Evolutionary conservation across 306 rosid genomes (phyloP).

Genomic region (Medicago lupulina): DNA sequence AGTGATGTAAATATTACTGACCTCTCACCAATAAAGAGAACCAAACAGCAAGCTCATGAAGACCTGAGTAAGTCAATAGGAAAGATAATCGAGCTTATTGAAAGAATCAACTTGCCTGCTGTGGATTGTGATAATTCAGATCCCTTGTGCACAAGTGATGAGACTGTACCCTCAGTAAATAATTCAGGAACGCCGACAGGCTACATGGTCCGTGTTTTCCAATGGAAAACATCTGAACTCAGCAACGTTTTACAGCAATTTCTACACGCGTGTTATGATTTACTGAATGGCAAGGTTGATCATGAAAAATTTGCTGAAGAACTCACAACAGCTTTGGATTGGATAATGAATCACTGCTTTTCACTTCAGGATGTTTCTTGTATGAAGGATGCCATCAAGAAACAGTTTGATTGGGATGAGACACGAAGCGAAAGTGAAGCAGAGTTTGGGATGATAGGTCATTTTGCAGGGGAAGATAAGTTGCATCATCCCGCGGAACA

Average conservation of each 20-base stretch:
- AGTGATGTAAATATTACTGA: slow-evolving; percentile 41
- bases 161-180: slow-evolving; percentile 35
- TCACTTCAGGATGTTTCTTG: slow-evolving; percentile 92
- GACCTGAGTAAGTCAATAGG: slow-evolving; percentile 59
- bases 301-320: slow-evolving; percentile 56
- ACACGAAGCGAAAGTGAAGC: slow-evolving; percentile 77
- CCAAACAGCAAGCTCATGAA: slow-evolving; percentile 44
- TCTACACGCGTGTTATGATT: slow-evolving; percentile 72
- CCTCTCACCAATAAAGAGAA: slow-evolving; percentile 38
- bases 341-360: slow-evolving; percentile 92
- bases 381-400: slow-evolving; percentile 80
- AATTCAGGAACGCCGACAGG: slow-evolving; percentile 63
- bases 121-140: slow-evolving; percentile 52
- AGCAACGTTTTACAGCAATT: slow-evolving; percentile 58
- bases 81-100: slow-evolving; percentile 84
- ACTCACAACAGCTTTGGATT: slow-evolving; percentile 73
- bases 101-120: slow-evolving; percentile 68
- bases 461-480: slow-evolving; percentile 51
- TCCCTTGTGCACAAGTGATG: slow-evolving; percentile 47
- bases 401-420: slow-evolving; percentile 88
- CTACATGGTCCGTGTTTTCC: slow-evolving; percentile 83
- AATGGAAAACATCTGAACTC: slow-evolving; percentile 87
- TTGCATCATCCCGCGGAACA: slow-evolving; percentile 45
- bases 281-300: slow-evolving; percentile 69
- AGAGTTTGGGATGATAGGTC: slow-evolving; percentile 59